Evolutionary conservation across 2,329 filamentous ascomycete species (phyloP).

Genomic region (Aspergillus tamarii): DNA sequence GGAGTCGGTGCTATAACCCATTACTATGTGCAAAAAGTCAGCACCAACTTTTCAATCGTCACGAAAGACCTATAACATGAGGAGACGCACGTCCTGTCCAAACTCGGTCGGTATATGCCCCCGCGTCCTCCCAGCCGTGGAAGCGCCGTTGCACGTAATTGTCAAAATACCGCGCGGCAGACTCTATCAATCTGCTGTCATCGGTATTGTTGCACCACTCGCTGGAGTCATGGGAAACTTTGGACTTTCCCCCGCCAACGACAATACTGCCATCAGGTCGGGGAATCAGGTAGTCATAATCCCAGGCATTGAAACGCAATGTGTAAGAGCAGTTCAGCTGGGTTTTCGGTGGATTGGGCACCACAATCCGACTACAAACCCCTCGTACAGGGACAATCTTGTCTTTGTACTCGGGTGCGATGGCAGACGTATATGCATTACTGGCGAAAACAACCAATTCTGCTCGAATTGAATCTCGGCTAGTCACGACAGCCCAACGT

Average conservation of each 20-base stretch:
- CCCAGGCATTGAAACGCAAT: slow-evolving; percentile 59
- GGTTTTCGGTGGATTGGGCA: slow-evolving; percentile 25
- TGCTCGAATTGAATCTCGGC: slow-evolving; percentile 67
- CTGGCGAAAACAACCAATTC: slow-evolving; percentile 73
- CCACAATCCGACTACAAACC: slow-evolving; percentile 38
- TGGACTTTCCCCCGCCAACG: slow-evolving; percentile 64
- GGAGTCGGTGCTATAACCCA: slow-evolving; percentile 56
- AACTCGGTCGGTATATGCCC: slow-evolving; percentile 34
- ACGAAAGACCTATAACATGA: background rate
- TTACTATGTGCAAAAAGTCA: slow-evolving; percentile 40
- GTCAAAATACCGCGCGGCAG: slow-evolving; percentile 46
- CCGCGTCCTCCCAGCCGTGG: slow-evolving; percentile 39
- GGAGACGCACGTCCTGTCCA: slow-evolving; percentile 41
- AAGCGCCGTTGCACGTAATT: slow-evolving; percentile 44
- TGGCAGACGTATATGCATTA: slow-evolving; percentile 79
- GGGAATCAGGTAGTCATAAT: slow-evolving; percentile 70
- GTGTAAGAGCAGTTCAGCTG: slow-evolving; percentile 56
- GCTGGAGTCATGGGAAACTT: slow-evolving; percentile 31
- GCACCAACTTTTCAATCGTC: background rate
- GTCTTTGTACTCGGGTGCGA: slow-evolving; percentile 70
- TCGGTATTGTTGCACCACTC: slow-evolving; percentile 51
- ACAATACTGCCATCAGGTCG: slow-evolving; percentile 59
- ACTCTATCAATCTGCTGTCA: slow-evolving; percentile 54
- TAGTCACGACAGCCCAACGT: slow-evolving; percentile 67
- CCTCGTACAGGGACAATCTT: slow-evolving; percentile 78